phyloP scores from a whole-genome alignment of 257 asterid species.

The Solanum tacnaense region DNA sequence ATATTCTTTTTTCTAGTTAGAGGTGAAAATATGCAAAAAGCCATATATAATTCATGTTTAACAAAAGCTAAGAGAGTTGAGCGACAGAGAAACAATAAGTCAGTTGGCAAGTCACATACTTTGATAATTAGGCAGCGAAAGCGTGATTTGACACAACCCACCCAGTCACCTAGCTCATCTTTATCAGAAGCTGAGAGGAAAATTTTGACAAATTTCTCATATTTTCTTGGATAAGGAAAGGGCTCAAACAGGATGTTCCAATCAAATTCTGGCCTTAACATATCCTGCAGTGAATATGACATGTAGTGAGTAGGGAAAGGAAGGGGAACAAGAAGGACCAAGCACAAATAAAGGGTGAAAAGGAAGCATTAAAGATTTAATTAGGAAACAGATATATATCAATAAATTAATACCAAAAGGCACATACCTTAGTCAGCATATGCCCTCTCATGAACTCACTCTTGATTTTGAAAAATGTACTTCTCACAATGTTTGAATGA shows the following conservation, averaged over 20 bases:
- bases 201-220: conserved; percentile 30
- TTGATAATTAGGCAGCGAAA: conserved; percentile 33
- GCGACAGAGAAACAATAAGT: neutral
- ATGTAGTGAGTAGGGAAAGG: neutral
- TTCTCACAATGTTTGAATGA: conserved; percentile 34
- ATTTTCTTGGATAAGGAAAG: conserved; percentile 27
- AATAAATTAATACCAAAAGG: neutral
- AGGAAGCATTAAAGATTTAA: neutral
- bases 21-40: neutral
- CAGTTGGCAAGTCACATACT: conserved; percentile 11
- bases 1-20: neutral
- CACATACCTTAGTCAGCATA: conserved; percentile 31
- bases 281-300: conserved; percentile 22
- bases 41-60: neutral
- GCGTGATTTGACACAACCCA: conserved; percentile 45
- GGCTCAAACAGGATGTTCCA: conserved; percentile 38
- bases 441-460: conserved; percentile 36
- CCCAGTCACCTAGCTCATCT: conserved; percentile 32
- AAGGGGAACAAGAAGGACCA: neutral
- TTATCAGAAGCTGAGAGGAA: conserved; percentile 22
- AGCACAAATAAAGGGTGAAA: neutral
- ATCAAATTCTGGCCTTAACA: conserved; percentile 26
- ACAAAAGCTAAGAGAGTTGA: neutral
- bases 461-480: conserved; percentile 36
- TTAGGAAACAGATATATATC: neutral